Base-by-base conservation (phyloP, 768 basidiomycete genomes). In the Tricholoma bakamatsutake region DNA sequence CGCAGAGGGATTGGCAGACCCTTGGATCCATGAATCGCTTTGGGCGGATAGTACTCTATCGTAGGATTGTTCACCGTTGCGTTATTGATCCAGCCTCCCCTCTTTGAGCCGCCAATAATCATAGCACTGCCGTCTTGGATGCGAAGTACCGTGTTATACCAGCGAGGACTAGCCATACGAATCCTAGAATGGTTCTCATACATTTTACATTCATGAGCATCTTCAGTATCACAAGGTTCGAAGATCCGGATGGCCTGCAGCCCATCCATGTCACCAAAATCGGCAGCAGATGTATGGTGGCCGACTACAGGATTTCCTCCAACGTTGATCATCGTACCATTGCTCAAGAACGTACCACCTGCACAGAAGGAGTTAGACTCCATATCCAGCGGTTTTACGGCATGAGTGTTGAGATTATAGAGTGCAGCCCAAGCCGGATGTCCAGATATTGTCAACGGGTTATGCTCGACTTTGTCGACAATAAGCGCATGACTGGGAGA, bases 61-160 rank as follows among this genome's bases (percentile, higher is more conserved):
- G 88, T 90, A 3, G 90, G 89, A 64, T 91, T 91, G 72, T 90
- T 88, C 56, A 81, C 80, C 3, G 88, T 88, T 24, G 74, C 78
- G 54, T 91, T 92, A 66, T 91, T 91, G 59, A 90, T 90, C 88
- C 89, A 92, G 9, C 89, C 90, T 7, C 90, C 90, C 66, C 83
- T 87, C 61, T 77, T 83, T 7, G 89, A 87, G 13, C 90, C 90
- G 1, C 90, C 90, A 42, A 93, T 77, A 45, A 93, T 87, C 80
- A 90, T 87, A 0, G 81, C 86, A 61, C 88, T 88, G n/a, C 90
- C 90, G 58, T 90, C 90, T 5, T 73, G 68, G 56, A 91, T 75
- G 43, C 88, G 79, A 46, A 89, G 57, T 3, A 81, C 83, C 1
- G 89, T 88, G 56, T 80, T 83, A 69, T 93, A 93, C 90, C 90